Evolutionary conservation across 352 stramenopile species (phyloP), one percentile per base, ranked within the genome.

Genomic region (Phytophthora rubi): DNA sequence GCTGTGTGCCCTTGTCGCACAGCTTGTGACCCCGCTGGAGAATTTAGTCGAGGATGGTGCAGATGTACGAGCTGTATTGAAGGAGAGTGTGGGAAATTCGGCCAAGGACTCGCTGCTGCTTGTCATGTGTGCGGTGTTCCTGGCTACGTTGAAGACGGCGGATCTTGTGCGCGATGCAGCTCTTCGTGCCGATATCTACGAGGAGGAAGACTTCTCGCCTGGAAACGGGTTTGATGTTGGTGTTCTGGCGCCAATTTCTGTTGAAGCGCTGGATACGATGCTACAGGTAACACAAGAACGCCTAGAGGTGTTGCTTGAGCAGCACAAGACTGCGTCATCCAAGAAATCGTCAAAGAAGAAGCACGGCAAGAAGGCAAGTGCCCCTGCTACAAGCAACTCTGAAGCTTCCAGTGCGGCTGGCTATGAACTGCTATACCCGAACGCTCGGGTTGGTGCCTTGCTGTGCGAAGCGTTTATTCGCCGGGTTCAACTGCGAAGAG

Each of bases 131-230:
- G 78, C 88, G 2, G 74, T 91, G 13, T 76, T 83, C 30, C 60
- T 94, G 8, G 77, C 88, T 26, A 76, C 87, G 18, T 66, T 98
- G 45, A 87, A 97, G 58, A 88, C 95, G 32, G 76, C 81, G 7
- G 85, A 93, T 44, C 59, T 95, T 44, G 78, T 97, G 32, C 89
- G 93, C 35, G 86, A 89, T 54, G 84, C 92, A 9, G 86, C 97
- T 42, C 68, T 98, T 4, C 91, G 94, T 44, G 96, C 91, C 16
- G 94, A 99, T 77, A 98, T 99, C 71, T 99, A 98, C 73, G 94
- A 99, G 67, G 96, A 99, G 73, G 96, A 99, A 73, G 94, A 99
- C 78, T 99, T 98, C 69, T 91, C 86, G 13, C 82, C 82, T 0
- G 89, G 81, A 53, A 91, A 65, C 16, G 80, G 79, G 0, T 89